Evolutionary conservation across 495 filamentous ascomycete genomes (phyloP).

Genomic region (Choiromyces venosus): DNA sequence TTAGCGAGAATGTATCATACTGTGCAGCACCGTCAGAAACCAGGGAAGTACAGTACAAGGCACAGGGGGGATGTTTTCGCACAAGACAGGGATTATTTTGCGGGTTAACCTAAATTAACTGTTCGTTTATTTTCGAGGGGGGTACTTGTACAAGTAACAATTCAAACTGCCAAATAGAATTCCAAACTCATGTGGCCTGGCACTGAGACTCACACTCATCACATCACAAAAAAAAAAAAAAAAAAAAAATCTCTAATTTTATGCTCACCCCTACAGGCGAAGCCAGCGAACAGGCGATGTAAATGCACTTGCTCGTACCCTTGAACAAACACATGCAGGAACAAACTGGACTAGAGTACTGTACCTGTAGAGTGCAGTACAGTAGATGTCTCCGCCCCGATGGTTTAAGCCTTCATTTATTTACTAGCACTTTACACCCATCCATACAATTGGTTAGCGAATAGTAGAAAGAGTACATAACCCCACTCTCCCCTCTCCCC

Average conservation of each 20-base stretch:
- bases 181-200: not conserved
- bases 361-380: too few relatives aligned
- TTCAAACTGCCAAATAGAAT: not conserved
- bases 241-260: not conserved
- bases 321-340: not conserved
- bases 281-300: not conserved
- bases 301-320: not conserved
- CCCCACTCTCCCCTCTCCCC: not conserved
- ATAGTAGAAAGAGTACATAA: not conserved
- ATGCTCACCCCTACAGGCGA: not conserved
- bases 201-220: not conserved
- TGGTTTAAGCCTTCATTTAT: not conserved
- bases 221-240: not conserved
- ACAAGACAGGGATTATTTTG: too few relatives aligned
- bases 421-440: too few relatives aligned
- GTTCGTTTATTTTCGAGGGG: too few relatives aligned
- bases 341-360: not conserved
- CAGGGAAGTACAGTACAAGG: not conserved
- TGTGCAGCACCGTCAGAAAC: too few relatives aligned
- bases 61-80: too few relatives aligned
- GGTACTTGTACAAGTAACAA: not conserved
- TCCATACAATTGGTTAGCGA: not conserved
- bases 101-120: too few relatives aligned
- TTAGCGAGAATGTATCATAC: too few relatives aligned
- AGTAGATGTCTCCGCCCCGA: not conserved